Evolutionary conservation across 345 rosid species (phyloP).

Genomic region (Populus deltoides): DNA sequence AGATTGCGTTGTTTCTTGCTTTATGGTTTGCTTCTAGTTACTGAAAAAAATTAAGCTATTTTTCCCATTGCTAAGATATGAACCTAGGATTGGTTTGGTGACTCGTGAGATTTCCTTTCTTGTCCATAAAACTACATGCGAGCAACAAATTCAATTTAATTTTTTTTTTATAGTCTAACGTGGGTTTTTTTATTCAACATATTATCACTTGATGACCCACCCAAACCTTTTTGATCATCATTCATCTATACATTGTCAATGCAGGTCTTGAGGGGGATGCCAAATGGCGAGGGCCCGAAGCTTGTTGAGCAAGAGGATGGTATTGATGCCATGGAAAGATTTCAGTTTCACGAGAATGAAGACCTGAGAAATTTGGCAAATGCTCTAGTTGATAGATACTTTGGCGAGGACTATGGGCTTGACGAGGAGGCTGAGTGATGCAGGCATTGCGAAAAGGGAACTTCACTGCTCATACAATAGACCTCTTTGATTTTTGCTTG

Average conservation of each 20-base stretch:
- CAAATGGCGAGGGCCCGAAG: conserved; percentile 76
- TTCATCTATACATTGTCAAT: not conserved
- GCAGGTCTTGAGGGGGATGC: conserved; percentile 93
- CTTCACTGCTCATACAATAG: not conserved
- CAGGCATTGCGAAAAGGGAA: not conserved
- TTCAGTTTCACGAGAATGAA: conserved; percentile 93
- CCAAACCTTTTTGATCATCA: no score
- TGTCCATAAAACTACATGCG: no score
- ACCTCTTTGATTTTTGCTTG: no score
- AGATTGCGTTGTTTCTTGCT: not conserved
- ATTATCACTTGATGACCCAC: no score
- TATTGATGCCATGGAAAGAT: conserved; percentile 94
- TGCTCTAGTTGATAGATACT: conserved; percentile 77
- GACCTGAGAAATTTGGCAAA: conserved; percentile 94
- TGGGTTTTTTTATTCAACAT: no score
- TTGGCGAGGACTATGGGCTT: conserved; percentile 84
- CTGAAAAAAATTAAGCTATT: no score
- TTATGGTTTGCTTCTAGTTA: not conserved
- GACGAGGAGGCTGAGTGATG: conserved; percentile 33
- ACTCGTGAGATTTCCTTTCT: no score
- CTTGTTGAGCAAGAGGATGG: conserved; percentile 92
- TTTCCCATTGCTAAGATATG: no score
- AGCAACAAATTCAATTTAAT: not conserved
- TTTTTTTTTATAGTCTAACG: no score
- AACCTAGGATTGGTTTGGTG: no score